phyloP scores from a whole-genome alignment of 2,329 filamentous ascomycete genomes.

The Capronia coronata region DNA sequence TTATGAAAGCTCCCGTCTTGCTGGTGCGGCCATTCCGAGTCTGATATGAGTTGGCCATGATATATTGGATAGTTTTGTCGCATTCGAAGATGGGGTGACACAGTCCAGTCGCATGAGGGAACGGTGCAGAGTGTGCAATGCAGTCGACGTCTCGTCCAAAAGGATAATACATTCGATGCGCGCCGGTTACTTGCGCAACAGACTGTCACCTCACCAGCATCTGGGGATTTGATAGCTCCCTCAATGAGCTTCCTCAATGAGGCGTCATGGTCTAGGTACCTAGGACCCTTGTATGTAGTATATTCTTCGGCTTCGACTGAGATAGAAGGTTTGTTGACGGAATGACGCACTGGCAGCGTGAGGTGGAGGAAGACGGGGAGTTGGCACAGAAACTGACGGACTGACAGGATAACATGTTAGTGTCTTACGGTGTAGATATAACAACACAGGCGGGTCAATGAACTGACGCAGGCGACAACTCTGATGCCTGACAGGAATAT shows the following conservation, averaged over 20 bases:
- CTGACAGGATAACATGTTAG: neutral
- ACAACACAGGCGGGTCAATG: too few species aligned
- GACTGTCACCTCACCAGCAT: neutral
- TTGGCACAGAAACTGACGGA: neutral
- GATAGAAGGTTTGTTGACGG: conserved; percentile 11
- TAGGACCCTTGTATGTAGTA: too few species aligned
- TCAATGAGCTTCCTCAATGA: too few species aligned
- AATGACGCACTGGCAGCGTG: too few species aligned
- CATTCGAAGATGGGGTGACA: neutral
- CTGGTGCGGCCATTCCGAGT: conserved; percentile 26
- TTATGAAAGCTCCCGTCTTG: conserved; percentile 37
- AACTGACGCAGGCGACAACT: neutral
- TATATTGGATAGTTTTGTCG: neutral
- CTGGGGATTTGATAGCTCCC: too few species aligned
- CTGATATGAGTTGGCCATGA: conserved; percentile 18
- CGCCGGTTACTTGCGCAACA: neutral
- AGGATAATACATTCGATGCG: neutral
- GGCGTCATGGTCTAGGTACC: too few species aligned
- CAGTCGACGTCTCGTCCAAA: neutral
- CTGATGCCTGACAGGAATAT: neutral
- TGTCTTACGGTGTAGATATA: neutral
- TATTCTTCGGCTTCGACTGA: too few species aligned
- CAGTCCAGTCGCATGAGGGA: neutral
- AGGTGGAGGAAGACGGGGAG: neutral
- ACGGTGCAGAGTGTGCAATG: neutral